A percentile compares a stretch with the other conserved stretches of the same genome.
These are phyloP conservation scores for Naganishia liquefaciens DNA, from an alignment of 1,284 basidiomycete genomes.

Conservation along the genomic window DNA sequence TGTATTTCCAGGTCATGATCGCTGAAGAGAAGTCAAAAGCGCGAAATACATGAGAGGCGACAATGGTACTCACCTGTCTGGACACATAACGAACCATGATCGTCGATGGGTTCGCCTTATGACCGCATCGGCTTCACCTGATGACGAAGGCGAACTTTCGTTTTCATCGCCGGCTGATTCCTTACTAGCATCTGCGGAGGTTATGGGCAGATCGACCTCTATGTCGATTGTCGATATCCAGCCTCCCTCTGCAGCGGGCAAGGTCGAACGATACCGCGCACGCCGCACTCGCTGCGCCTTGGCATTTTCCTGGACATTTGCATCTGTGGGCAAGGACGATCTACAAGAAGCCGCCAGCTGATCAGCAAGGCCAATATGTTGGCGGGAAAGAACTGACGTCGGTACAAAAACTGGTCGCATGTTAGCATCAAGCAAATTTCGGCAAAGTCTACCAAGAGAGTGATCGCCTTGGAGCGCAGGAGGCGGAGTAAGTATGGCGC, in stretches of 20 bases:
- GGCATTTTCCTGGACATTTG: not conserved
- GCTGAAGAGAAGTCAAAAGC: not conserved
- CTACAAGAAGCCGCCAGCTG: not conserved
- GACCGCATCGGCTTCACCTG: not conserved
- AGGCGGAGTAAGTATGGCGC: not conserved
- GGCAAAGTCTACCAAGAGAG: not conserved
- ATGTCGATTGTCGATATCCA: conserved; percentile 19
- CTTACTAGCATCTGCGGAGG: not conserved
- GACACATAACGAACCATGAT: conserved; percentile 22
- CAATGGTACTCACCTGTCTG: conserved; percentile 6
- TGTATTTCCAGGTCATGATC: conserved; percentile 16
- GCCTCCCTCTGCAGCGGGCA: not conserved
- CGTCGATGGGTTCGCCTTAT: conserved; percentile 9
- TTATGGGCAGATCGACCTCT: not conserved
- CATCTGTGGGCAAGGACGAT: not conserved
- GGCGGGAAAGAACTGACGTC: conserved; percentile 1
- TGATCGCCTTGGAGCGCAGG: conserved; percentile 12
- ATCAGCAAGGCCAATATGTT: too few species aligned
- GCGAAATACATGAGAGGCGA: not conserved
- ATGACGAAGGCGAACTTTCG: too few species aligned
- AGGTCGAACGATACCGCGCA: conserved; percentile 11
- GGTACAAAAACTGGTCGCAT: conserved; percentile 22
- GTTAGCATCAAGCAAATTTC: not conserved
- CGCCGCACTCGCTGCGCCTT: conserved; percentile 1
- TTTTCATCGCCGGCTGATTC: too few species aligned